Conservation (phyloP, 768 basidiomycete species). For the Gloeophyllum trabeum region DNA sequence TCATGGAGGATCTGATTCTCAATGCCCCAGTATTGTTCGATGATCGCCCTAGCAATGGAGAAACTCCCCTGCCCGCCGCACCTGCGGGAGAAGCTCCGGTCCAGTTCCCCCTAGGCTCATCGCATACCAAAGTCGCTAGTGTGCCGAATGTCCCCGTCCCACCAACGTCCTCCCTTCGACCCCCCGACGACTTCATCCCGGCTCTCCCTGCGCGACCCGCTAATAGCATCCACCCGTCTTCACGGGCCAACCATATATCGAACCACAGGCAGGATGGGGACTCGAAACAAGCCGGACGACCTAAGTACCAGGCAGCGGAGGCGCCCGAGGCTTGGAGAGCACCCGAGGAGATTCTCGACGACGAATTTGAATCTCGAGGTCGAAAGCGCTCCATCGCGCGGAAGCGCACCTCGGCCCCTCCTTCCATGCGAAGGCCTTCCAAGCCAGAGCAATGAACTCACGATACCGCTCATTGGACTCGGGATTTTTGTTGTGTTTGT, state of each 20-base stretch:
- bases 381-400: too few relatives aligned
- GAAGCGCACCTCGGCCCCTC: too few relatives aligned
- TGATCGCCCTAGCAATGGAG: slow-evolving; percentile 7
- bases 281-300: too few relatives aligned
- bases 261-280: too few relatives aligned
- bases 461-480: too few relatives aligned
- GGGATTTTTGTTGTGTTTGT: too few relatives aligned
- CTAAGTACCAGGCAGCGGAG: too few relatives aligned
- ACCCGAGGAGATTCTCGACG: too few relatives aligned
- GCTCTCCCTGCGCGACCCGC: slow-evolving; percentile 56
- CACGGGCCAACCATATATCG: slow-evolving; percentile 16
- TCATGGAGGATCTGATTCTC: slow-evolving; percentile 82
- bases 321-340: too few relatives aligned
- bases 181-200: slow-evolving; percentile 54
- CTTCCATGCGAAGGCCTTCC: too few relatives aligned
- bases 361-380: too few relatives aligned
- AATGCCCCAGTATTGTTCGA: slow-evolving; percentile 23
- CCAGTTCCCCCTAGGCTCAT: slow-evolving; percentile 55
- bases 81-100: slow-evolving; percentile 54
- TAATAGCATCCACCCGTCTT: slow-evolving; percentile 71
- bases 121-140: slow-evolving; percentile 51
- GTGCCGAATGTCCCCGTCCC: slow-evolving; percentile 23
- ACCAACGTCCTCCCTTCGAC: background rate
- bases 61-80: slow-evolving; percentile 63
- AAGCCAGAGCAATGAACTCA: too few relatives aligned